Percentiles rank a stretch among this genome's conserved stretches.
Conservation (phyloP, 129 eudicot species). For the Artemisia tridentata region DNA sequence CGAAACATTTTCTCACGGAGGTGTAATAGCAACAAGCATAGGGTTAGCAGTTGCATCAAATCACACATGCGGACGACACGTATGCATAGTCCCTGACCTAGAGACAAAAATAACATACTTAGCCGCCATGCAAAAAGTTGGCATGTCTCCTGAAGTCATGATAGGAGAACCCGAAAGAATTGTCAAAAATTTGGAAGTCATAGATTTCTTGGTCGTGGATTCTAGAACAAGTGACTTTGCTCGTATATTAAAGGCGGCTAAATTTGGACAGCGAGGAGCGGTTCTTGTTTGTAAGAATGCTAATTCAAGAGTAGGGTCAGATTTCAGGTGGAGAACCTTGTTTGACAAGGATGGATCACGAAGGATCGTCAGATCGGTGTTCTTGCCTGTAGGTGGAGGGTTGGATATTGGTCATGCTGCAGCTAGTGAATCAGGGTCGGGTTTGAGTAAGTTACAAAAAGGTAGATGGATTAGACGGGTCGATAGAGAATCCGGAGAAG, state of each 20-base stretch:
- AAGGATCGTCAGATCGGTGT: slow-evolving; percentile 58
- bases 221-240: slow-evolving; percentile 34
- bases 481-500: slow-evolving; percentile 54
- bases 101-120: slow-evolving; percentile 35
- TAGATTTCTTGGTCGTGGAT: slow-evolving; percentile 68
- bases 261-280: slow-evolving; percentile 65
- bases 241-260: slow-evolving; percentile 47
- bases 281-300: slow-evolving; percentile 74
- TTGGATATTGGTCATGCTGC: slow-evolving; percentile 74
- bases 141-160: slow-evolving; percentile 41
- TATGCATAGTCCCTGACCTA: slow-evolving; percentile 58
- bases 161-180: slow-evolving; percentile 52
- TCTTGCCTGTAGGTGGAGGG: slow-evolving; percentile 74
- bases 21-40: slow-evolving; percentile 38
- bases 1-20: slow-evolving; percentile 60
- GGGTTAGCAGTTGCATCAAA: slow-evolving; percentile 59
- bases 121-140: slow-evolving; percentile 29
- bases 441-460: slow-evolving; percentile 14
- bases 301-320: slow-evolving; percentile 30
- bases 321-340: slow-evolving; percentile 51
- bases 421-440: slow-evolving; percentile 30
- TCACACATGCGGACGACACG: slow-evolving; percentile 65
- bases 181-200: slow-evolving; percentile 33
- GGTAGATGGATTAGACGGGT: slow-evolving; percentile 52
- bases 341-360: slow-evolving; percentile 50